phyloP scores from a whole-genome alignment of 1,284 basidiomycete species.

The Xerocomus minutiporus region DNA sequence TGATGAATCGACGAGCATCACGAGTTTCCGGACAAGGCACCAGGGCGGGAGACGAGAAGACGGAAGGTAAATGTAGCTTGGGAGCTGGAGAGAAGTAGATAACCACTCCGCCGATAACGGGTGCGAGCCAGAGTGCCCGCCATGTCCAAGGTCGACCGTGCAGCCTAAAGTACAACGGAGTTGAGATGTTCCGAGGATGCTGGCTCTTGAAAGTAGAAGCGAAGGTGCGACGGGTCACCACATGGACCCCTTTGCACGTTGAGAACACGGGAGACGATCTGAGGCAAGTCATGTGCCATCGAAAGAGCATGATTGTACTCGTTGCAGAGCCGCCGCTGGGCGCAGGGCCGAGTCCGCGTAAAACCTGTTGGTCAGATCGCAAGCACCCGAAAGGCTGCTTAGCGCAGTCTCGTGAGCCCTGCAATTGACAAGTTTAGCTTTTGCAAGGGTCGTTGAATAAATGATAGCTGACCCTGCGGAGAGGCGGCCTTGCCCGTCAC shows the following conservation, averaged over 20 bases:
- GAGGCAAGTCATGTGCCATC: conserved; percentile 4
- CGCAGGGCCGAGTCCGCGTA: neutral
- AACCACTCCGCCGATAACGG: conserved; percentile 50
- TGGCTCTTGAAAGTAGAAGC: conserved; percentile 2
- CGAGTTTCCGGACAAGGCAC: conserved; percentile 51
- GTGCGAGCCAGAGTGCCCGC: conserved; percentile 50
- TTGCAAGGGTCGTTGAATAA: too few species aligned
- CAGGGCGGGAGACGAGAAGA: conserved; percentile 57
- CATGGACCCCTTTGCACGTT: neutral
- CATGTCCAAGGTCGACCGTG: conserved; percentile 26
- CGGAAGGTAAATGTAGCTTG: conserved; percentile 38
- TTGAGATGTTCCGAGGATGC: conserved; percentile 2
- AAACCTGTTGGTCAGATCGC: neutral
- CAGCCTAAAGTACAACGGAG: conserved; percentile 20
- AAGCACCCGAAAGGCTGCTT: neutral
- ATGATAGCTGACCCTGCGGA: too few species aligned
- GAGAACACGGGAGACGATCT: conserved; percentile 3
- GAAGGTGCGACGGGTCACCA: conserved; percentile 8
- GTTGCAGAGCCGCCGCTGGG: neutral
- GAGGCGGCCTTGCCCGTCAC: neutral
- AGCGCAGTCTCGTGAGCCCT: neutral
- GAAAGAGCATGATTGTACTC: conserved; percentile 18
- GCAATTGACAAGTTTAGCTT: neutral
- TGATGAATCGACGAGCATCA: conserved; percentile 18
- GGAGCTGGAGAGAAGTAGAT: conserved; percentile 43